Evolutionary conservation across 1,139 yeast genomes (phyloP).

Genomic region (Yamadazyma jaroonii): DNA sequence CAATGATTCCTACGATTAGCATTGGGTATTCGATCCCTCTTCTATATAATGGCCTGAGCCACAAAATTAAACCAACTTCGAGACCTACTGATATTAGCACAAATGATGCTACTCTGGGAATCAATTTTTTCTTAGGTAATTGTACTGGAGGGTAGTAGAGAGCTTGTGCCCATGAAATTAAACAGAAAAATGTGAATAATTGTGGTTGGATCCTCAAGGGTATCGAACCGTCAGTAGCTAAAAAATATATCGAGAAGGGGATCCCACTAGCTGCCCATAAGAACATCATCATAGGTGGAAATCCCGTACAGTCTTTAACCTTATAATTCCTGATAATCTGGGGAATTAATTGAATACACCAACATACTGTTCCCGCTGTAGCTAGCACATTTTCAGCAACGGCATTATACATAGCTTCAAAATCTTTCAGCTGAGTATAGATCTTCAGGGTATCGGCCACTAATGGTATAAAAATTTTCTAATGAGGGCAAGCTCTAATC

Average conservation of each 20-base stretch:
- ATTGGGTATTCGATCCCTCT: constrained; percentile 72
- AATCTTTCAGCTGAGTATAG: not conserved
- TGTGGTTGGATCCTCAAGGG: constrained; percentile 87
- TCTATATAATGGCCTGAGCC: constrained; percentile 66
- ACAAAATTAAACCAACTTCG: constrained; percentile 70
- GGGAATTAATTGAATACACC: constrained; percentile 90
- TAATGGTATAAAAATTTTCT: too few species aligned
- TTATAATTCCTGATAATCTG: constrained; percentile 73
- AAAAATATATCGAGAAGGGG: constrained; percentile 80
- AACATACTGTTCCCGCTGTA: constrained; percentile 84
- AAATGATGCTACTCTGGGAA: constrained; percentile 32
- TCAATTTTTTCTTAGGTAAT: constrained; percentile 36
- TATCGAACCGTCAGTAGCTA: constrained; percentile 66
- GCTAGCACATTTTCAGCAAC: constrained; percentile 76
- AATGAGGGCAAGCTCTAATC: not conserved
- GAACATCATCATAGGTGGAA: constrained; percentile 81
- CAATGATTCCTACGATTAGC: constrained; percentile 72
- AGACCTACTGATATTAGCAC: constrained; percentile 51
- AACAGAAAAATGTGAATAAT: constrained; percentile 70
- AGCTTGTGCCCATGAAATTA: constrained; percentile 67
- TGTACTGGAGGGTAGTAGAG: constrained; percentile 76
- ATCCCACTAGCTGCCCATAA: constrained; percentile 82
- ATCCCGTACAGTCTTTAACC: constrained; percentile 78
- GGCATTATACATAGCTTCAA: constrained; percentile 18
- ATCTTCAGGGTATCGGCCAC: too few species aligned